Base-by-base conservation (phyloP, 2,329 filamentous ascomycete species). In the Botrytis fabae region DNA sequence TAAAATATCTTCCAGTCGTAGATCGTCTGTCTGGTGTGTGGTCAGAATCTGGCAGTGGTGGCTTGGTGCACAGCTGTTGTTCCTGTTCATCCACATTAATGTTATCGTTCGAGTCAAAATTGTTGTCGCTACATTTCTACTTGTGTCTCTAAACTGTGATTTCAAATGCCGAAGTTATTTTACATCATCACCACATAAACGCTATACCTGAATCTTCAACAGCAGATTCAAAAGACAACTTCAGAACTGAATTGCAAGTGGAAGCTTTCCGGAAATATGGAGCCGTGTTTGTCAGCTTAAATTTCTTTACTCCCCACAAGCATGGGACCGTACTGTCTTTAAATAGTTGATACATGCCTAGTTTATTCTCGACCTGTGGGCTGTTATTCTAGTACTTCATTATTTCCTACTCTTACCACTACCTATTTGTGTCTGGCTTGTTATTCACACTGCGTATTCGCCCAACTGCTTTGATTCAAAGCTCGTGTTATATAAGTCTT, bases 81-180 rank as follows among this genome's bases (percentile, higher is more conserved):
- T 28, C 1, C 1, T 28, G 0, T 9, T 18, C 28, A 0, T 9
- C 28, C 14, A 2, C 28, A 18, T 28, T 54, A 4, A 0, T 57
- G 8, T 16, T 57, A n/a, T 28, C 4, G n/a, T 18, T 9, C 6
- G 16, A 7, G 0, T 8, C 5, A 7, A 2, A 2, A 1, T 14
- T n/a, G 48, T 1, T 57, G 2, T 57, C 51, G 6, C n/a, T 18
- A 28, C 0, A 16, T n/a, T 51, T 6, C 10, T 51, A 25, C 10
- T 22, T 25, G 22, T 6, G 4, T 5, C 9, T n/a, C 6, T 2
- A 28, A 5, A 1, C 12, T 28, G n/a, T 18, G 51, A 18, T 18
- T 4, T 57, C 7, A 22, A 2, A 54, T n/a, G 5, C 14, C 2
- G 48, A n/a, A 54, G 2, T n/a, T 2, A n/a, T 14, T 16, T 0